A percentile compares a stretch with the other conserved stretches of the same genome.
phyloP scores from a whole-genome alignment of 352 stramenopile genomes.

The Phytophthora parvispora region DNA sequence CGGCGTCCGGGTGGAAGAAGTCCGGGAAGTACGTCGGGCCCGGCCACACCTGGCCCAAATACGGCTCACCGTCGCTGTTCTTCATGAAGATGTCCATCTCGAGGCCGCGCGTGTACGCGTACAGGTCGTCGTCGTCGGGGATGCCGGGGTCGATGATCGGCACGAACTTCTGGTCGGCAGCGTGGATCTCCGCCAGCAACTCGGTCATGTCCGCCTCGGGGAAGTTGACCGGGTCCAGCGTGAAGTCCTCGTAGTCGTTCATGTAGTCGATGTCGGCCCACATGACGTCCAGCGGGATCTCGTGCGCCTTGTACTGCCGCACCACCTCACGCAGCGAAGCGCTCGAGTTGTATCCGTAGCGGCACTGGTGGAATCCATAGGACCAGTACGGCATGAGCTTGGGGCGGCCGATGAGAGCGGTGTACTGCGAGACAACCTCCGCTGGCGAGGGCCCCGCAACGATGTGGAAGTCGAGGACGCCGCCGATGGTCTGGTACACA shows the following conservation, averaged over 20 bases:
- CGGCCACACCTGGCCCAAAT: slow-evolving; percentile 85
- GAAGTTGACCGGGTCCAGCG: slow-evolving; percentile 67
- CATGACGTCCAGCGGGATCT: slow-evolving; percentile 61
- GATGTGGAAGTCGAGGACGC: slow-evolving; percentile 72
- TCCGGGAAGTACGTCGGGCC: slow-evolving; percentile 85
- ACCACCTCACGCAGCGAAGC: slow-evolving; percentile 46
- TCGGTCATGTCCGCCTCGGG: slow-evolving; percentile 28
- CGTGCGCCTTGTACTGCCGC: slow-evolving; percentile 44
- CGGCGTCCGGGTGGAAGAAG: slow-evolving; percentile 81
- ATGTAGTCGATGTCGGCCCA: slow-evolving; percentile 83
- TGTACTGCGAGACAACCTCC: slow-evolving; percentile 66
- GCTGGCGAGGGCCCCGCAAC: slow-evolving; percentile 52
- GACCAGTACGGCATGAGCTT: slow-evolving; percentile 76
- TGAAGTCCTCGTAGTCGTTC: slow-evolving; percentile 70
- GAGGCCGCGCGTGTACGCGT: slow-evolving; percentile 64
- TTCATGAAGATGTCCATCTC: slow-evolving; percentile 85
- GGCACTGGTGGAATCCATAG: slow-evolving; percentile 82
- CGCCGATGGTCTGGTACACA: slow-evolving; percentile 65
- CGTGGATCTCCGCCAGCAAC: slow-evolving; percentile 66
- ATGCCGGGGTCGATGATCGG: slow-evolving; percentile 90
- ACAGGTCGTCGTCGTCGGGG: slow-evolving; percentile 54
- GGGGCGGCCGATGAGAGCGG: slow-evolving; percentile 59
- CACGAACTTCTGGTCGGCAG: slow-evolving; percentile 68
- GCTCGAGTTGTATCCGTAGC: slow-evolving; percentile 49
- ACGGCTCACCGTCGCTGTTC: slow-evolving; percentile 65